phyloP scores from a whole-genome alignment of 164 flowering plant genomes.

The Vitis riparia region DNA sequence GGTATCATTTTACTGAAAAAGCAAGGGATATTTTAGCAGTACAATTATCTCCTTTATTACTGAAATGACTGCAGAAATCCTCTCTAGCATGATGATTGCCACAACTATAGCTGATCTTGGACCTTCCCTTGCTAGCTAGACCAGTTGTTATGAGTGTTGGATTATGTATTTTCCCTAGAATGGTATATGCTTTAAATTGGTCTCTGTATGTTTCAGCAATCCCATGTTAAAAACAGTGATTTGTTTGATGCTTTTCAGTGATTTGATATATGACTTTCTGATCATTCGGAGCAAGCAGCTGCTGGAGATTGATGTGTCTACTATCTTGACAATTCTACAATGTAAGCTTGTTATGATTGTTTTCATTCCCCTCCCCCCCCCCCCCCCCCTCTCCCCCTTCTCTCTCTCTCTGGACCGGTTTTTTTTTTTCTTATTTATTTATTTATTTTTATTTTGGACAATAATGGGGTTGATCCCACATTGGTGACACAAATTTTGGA shows the following conservation, averaged over 20 bases:
- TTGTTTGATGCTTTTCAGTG: constrained; percentile 55
- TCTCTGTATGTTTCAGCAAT: not conserved
- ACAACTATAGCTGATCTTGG: not conserved
- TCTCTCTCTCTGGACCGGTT: too few relatives aligned
- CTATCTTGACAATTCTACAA: constrained; percentile 76
- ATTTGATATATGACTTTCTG: constrained; percentile 82
- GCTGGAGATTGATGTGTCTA: constrained; percentile 83
- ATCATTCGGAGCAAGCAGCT: constrained; percentile 69
- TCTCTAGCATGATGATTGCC: not conserved
- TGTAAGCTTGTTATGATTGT: constrained; percentile 46
- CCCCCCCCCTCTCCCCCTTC: too few relatives aligned
- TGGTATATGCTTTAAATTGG: not conserved
- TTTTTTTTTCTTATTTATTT: not conserved
- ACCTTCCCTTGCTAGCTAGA: not conserved
- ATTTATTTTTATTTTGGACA: too few relatives aligned
- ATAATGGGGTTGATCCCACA: too few relatives aligned
- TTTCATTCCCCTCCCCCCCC: not conserved
- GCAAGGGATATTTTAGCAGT: too few relatives aligned
- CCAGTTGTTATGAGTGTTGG: not conserved
- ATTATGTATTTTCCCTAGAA: not conserved
- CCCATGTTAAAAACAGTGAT: not conserved
- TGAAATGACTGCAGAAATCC: not conserved
- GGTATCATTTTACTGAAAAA: too few relatives aligned
- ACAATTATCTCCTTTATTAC: too few relatives aligned
- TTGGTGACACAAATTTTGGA: too few relatives aligned